Base-by-base conservation (phyloP, 1,139 yeast genomes). In the Magnusiomyces tetraspermus region DNA sequence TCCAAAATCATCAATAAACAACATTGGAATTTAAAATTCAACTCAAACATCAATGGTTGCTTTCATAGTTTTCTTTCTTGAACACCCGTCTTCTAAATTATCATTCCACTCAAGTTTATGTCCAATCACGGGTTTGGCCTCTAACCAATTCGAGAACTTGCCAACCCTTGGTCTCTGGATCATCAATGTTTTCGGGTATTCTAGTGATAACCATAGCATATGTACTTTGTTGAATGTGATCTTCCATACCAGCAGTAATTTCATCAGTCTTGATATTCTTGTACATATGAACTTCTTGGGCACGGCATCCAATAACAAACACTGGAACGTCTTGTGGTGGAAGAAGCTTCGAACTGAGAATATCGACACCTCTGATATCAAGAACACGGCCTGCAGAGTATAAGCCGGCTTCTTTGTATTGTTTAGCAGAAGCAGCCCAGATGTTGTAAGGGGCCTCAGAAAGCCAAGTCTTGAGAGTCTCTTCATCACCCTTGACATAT, bases 381-480 rank as follows among this genome's bases (percentile, higher is more conserved):
- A 92, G 77, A 59, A 94, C 88, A 59, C 82, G 80, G 51, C 97
- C 94, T 62, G 94, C 98, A 21, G 97, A 83, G 64, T 86, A 86
- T 53, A 92, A 75, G 11, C 95, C 96, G 69, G 90, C 96, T 64
- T 90, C 95, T 63, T 85, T 80, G 68, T 89, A 83, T 66, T 87
- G 95, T 71, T 94, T 94, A 67, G 92, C 89, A 68, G 85, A 88
- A 42, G 97, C 96, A 60, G 86, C 81, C 81, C 96, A 89, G 53
- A 94, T 95, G 67, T 92, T 90, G 73, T 75, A 89, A 40, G 98
- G 97, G 33, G 97, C 97, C 71, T 94, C 98, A 52, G 95, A 85
- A 57, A 94, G 79, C 99, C 99, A 94, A 61, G 76, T 74, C 68
- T 90, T 86, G 66, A 94, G 77, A 26, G 83, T 83, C 51, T 76